These are phyloP conservation scores for Aegilops tauschii DNA, from an alignment of 176 grass and related monocot species.

Conservation along the genomic window DNA sequence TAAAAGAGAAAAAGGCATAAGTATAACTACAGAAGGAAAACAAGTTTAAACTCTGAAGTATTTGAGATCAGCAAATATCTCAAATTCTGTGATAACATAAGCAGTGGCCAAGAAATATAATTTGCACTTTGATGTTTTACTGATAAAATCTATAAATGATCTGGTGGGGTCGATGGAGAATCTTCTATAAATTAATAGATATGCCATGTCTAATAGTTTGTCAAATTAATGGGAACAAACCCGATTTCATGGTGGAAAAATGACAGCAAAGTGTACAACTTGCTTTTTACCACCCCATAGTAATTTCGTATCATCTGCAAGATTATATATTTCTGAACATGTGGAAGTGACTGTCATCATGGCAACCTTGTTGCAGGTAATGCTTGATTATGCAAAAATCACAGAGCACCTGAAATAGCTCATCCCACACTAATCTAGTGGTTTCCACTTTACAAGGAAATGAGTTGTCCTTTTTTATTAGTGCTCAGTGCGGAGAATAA, in stretches of 20 bases:
- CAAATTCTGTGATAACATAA: neutral
- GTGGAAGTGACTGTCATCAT: neutral
- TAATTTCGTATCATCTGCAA: neutral
- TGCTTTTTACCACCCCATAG: neutral
- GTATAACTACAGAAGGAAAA: neutral
- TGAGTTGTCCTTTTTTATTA: neutral
- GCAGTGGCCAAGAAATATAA: neutral
- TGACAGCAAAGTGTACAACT: neutral
- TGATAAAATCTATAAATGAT: neutral
- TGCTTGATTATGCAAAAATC: neutral
- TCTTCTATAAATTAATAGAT: neutral
- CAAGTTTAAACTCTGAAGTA: no score
- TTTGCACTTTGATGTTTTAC: neutral
- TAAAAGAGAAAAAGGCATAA: neutral
- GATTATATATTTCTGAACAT: neutral
- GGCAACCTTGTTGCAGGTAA: neutral
- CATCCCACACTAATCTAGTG: conserved; percentile 20
- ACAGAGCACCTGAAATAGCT: conserved; percentile 15
- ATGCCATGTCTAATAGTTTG: no score
- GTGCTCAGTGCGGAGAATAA: neutral
- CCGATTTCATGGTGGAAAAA: neutral
- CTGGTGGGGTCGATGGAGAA: neutral
- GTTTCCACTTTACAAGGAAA: neutral
- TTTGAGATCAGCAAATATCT: no score
- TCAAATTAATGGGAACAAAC: neutral